Evolutionary conservation across 176 grass and related monocot species (phyloP), one percentile per base, ranked within the genome.

Genomic region (Pontederia paniculata): DNA sequence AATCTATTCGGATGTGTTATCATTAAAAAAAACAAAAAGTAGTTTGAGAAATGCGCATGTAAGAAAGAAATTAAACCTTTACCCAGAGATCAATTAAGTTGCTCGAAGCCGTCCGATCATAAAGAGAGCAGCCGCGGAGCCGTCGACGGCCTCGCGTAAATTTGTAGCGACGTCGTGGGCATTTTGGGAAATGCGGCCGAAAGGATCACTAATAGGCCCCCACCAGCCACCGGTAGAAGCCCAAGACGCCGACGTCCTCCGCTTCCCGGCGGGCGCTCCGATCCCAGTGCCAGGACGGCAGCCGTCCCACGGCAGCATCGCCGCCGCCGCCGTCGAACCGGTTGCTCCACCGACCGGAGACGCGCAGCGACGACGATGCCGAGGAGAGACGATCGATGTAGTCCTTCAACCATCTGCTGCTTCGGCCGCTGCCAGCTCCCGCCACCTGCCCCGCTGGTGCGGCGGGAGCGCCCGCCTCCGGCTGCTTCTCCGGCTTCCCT

Each of bases 211-310:
- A 13, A 0, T 72, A 89, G 54, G 74, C 61, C n/a, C 90, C 85
- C 15, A 82, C 67, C 8, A 95, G 23, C 90, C 90, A 95, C 42
- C 81, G 69, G 45, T 83, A 52, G 65, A 88, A 80, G 10, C 63
- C 56, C 73, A 86, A 75, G 28, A 75, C 70, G 14, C 75, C 58
- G 81, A 44, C 49, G 52, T 69, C 67, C 20, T 79, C 72, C 47
- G 77, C 66, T 45, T 80, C 75, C 12, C 74, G 79, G 19, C 55
- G 79, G 37, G 16, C 48, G 64, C 31, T 67, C 1, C 50, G 48
- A 44, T 95, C 85, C 79, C 89, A 67, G 69, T 95, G 85, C 62
- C 78, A 89, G 81, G 82, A 76, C 73, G 77, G 77, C 68, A 3
- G 77, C 71, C 19, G 76, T 69, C 68, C 76, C 0, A 73, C 69